Evolutionary conservation across 2,329 filamentous ascomycete species (phyloP), one percentile per base, ranked within the genome.

Genomic region (Septoria petroselini): DNA sequence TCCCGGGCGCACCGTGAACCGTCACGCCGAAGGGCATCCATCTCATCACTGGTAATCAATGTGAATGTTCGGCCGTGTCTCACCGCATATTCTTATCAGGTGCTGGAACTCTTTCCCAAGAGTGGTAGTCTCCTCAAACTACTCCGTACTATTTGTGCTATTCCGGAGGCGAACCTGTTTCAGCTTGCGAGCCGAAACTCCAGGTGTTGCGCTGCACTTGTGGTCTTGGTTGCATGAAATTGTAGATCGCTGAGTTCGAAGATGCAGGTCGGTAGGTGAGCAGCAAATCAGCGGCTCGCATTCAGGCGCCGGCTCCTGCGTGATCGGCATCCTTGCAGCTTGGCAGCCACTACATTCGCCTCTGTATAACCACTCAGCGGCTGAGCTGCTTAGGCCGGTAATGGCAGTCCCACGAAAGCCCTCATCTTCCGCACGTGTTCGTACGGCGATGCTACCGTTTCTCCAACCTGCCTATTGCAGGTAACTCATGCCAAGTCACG

Each of bases 301-400:
- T 19, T 31, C 33, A 39, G 15, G 30, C 23, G 29, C 29, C 23
- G 48, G 30, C 42, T 41, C 53, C 47, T 50, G 37, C 52, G 25
- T 41, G 52, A 55, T 58, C 49, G 49, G 43, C 52, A 55, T 35
- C 29, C 50, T 18, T 52, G 54, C 50, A 50, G 34, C 54, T 57
- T 57, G 54, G 54, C 48, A 50, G 14, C 31, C 33, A 23, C 40
- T 30, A 21, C 23, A 25, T 29, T 18, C 38, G 19, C 14, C 25
- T 41, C 37, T 14, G 25, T 19, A 47, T 39, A 30, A 50, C 42
- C 42, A 47, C 41, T 43, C 25, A 48, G 35, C 38, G 43, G 39
- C 41, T 40, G 21, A 40, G 41, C 37, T 25, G 48, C 46, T 53
- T 21, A 35, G 33, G 38, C 38, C 30, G 18, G 18, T 39, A 38